Conservation (phyloP, 164 flowering plant genomes). For the Berberis thunbergii region DNA sequence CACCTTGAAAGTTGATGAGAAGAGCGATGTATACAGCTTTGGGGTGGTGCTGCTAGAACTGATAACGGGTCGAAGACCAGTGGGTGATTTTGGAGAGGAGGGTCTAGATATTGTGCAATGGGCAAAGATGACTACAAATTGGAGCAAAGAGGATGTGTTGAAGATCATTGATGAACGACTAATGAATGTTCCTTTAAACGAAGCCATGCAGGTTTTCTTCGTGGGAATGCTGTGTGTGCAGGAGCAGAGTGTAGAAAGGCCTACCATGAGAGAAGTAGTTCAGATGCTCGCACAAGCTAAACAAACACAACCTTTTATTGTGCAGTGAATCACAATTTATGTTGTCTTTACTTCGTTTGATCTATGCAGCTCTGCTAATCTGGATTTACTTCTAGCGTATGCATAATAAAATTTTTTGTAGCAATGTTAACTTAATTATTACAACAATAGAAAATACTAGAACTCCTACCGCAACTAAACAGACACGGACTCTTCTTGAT, state of each 20-base stretch:
- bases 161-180: constrained; percentile 45
- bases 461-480: too few relatives aligned
- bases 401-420: too few relatives aligned
- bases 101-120: constrained; percentile 75
- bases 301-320: neutral
- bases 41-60: constrained; percentile 77
- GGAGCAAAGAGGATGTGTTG: constrained; percentile 43
- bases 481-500: too few relatives aligned
- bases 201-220: constrained; percentile 58
- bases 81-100: constrained; percentile 63
- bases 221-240: constrained; percentile 63
- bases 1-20: constrained; percentile 46
- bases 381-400: too few relatives aligned
- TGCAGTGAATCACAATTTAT: neutral
- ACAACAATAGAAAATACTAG: too few relatives aligned
- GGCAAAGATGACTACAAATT: constrained; percentile 37
- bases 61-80: constrained; percentile 59
- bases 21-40: constrained; percentile 77
- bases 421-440: too few relatives aligned
- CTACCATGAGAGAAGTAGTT: constrained; percentile 78
- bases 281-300: constrained; percentile 64
- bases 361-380: too few relatives aligned
- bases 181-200: constrained; percentile 28
- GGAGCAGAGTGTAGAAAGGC: constrained; percentile 58
- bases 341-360: too few relatives aligned